Evolutionary conservation across 768 basidiomycete species (phyloP).

Genomic region (Tylopilus sp.): DNA sequence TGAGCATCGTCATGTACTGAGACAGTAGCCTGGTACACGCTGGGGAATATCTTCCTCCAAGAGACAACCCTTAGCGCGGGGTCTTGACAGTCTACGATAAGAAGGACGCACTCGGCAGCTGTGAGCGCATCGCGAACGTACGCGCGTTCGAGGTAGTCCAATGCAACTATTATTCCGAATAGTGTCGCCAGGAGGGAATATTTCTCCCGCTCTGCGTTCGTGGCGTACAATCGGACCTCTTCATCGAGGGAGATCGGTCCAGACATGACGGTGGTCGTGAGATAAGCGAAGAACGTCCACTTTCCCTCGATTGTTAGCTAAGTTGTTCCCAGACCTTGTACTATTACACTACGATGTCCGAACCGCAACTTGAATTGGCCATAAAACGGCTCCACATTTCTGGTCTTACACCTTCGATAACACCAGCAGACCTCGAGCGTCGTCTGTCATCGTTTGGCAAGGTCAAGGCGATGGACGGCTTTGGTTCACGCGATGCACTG

Average conservation of each 20-base stretch:
- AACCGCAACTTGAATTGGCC: conserved; percentile 24
- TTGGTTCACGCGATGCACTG: conserved; percentile 59
- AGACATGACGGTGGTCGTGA: conserved; percentile 31
- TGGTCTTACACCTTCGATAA: conserved; percentile 67
- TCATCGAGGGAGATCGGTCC: conserved; percentile 68
- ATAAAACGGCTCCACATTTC: conserved; percentile 71
- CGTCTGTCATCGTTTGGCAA: conserved; percentile 66
- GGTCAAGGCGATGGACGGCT: conserved; percentile 65
- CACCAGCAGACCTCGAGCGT: conserved; percentile 50
- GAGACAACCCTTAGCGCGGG: conserved; percentile 6
- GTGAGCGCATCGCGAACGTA: conserved; percentile 93
- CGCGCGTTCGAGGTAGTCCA: conserved; percentile 94
- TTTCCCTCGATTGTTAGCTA: no score
- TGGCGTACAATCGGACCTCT: conserved; percentile 85
- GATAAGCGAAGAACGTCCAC: no score
- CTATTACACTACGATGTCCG: conserved; percentile 11
- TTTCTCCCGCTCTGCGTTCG: conserved; percentile 85
- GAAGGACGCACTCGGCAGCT: conserved; percentile 74
- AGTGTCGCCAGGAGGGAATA: conserved; percentile 86
- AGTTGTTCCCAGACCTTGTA: conserved; percentile 19
- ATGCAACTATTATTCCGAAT: conserved; percentile 84
- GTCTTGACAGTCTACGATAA: not conserved
- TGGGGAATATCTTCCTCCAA: conserved; percentile 81
- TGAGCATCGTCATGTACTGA: conserved; percentile 97
- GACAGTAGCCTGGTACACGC: conserved; percentile 92